Conservation (phyloP, 768 basidiomycete genomes). For the Lepiota brunneoincarnata region DNA sequence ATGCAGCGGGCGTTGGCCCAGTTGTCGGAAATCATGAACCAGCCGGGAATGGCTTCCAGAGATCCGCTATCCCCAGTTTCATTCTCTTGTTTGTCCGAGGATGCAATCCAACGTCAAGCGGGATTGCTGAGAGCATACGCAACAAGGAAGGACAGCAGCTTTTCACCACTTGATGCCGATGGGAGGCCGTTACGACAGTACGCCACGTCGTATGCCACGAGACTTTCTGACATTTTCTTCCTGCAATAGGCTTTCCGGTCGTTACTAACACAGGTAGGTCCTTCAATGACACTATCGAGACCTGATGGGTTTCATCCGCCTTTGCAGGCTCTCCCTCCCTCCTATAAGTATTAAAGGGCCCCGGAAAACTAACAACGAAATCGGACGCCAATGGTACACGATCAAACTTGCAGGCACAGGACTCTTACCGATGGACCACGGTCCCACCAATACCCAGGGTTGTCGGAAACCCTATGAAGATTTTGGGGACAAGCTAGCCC, state of each 20-base stretch:
- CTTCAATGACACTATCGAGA: too few relatives aligned
- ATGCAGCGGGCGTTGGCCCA: conserved; percentile 53
- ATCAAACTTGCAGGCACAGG: too few relatives aligned
- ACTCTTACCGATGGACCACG: too few relatives aligned
- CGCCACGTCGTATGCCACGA: conserved; percentile 19
- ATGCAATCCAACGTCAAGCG: conserved; percentile 49
- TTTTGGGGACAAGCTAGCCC: not conserved
- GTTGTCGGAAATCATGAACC: conserved; percentile 49
- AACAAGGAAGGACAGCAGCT: conserved; percentile 42
- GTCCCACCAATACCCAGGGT: too few relatives aligned
- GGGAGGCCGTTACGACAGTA: conserved; percentile 64
- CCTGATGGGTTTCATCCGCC: too few relatives aligned
- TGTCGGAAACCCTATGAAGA: too few relatives aligned
- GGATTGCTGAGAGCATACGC: conserved; percentile 46
- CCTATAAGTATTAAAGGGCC: too few relatives aligned
- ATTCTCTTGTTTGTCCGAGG: conserved; percentile 59
- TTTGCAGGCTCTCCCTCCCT: too few relatives aligned
- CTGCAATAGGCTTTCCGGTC: conserved; percentile 48
- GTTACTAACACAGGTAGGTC: conserved; percentile 25
- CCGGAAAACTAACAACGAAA: too few relatives aligned
- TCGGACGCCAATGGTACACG: too few relatives aligned
- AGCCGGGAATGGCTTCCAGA: conserved; percentile 43
- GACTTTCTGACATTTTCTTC: conserved; percentile 2
- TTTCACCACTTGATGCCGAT: conserved; percentile 54
- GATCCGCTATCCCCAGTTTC: conserved; percentile 63